Base-by-base conservation (phyloP, 371 early-diverging fungal genomes). In the Nosema granulosis region DNA sequence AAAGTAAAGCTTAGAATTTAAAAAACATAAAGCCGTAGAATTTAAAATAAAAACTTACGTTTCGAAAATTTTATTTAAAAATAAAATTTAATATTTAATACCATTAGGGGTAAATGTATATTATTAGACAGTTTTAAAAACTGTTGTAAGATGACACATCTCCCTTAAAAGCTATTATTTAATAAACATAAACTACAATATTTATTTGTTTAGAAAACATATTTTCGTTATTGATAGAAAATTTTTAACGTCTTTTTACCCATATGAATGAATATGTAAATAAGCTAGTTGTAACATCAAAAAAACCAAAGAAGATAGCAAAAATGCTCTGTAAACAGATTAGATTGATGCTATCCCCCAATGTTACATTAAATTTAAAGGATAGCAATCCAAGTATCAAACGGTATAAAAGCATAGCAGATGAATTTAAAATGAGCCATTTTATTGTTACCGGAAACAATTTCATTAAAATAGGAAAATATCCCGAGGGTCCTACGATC, bases 241-340 rank as follows among this genome's bases (percentile, higher is more conserved):
- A 16, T 65, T 43, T 65, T 65, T n/a, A 26, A 38, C n/a, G 9
- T 35, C 43, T 65, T 32, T 49, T 1, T 65, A 24, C 35, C 66
- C 4, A 6, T 11, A 38, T 65, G 49, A 24, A 65, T 49, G 66
- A 35, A 35, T 12, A 3, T 49, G 29, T 65, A 20, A 74, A 74
- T 34, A 74, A 74, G 49, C 37, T 74, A 13, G 71, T 79, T 0
- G 62, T 79, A 57, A 65, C 73, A 1, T 54, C 38, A 12, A 75
- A 70, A 51, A 68, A 71, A 35, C 73, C 80, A 62, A 28, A 31
- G 16, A 80, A 76, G 68, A 38, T 37, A 35, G 18, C 63, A 0
- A 67, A 67, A 24, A 71, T 61, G 31, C 31, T 80, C 12, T 75
- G 72, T 37, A 76, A 22, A 43, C 73, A 76, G 24, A 35, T 80